A percentile compares a stretch with the other conserved stretches of the same genome.
phyloP scores from a whole-genome alignment of 495 filamentous ascomycete genomes.

The Ramalina intermedia region DNA sequence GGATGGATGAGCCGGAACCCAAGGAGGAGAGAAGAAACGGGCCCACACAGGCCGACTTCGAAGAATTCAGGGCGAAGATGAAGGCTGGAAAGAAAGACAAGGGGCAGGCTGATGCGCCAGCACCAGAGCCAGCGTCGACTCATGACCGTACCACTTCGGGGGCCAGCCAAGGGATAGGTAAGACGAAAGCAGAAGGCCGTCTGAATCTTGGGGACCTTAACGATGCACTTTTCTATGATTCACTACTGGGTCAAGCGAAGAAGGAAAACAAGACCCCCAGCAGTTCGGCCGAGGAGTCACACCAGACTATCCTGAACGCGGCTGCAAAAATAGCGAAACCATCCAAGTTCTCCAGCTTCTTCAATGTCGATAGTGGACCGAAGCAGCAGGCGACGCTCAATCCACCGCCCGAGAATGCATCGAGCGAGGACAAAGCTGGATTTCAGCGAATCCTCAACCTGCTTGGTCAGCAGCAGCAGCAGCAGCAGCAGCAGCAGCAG shows the following conservation, averaged over 20 bases:
- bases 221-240: conserved; percentile 63
- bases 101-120: neutral
- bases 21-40: conserved; percentile 50
- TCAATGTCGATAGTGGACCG: conserved; percentile 49
- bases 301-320: conserved; percentile 1
- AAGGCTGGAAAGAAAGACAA: conserved; percentile 38
- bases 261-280: conserved; percentile 17
- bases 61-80: conserved; percentile 89
- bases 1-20: conserved; percentile 60
- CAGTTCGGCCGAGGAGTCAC: conserved; percentile 16
- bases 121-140: conserved; percentile 1
- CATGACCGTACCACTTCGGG: conserved; percentile 11
- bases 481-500: conserved; percentile 1
- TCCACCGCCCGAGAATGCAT: conserved; percentile 27
- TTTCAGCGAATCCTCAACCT: conserved; percentile 82
- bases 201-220: conserved; percentile 49
- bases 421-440: conserved; percentile 68
- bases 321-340: conserved; percentile 34
- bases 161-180: conserved; percentile 9
- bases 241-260: conserved; percentile 39
- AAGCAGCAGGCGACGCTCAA: conserved; percentile 36
- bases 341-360: conserved; percentile 76
- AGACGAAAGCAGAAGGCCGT: conserved; percentile 36
- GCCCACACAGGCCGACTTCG: conserved; percentile 82
- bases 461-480: conserved; percentile 38